Base-by-base conservation (phyloP, 352 stramenopile genomes). In the Phytophthora nicotianae region DNA sequence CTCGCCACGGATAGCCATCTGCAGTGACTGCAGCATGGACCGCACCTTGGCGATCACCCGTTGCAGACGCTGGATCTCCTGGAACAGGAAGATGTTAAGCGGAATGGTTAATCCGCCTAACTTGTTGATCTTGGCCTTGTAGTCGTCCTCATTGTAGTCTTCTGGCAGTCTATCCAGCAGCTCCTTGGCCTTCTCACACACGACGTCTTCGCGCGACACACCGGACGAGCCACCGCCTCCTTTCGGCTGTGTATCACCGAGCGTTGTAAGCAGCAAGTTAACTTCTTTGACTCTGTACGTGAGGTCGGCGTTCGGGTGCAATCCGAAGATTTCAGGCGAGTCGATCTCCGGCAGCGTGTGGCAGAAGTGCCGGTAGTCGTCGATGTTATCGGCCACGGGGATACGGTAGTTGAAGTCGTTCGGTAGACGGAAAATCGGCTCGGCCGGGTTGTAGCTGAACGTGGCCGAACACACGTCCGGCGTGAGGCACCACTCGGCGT, bases 61-160 rank as follows among this genome's bases (percentile, higher is more conserved):
- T 68, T 99, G 95, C 43, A 99, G 79, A 1, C 97, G 88, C 74
- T 99, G 95, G 56, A 99, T 98, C 70, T 99, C 97, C 81, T 98
- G 96, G 81, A 98, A 99, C 20, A 99, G 75, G 71, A 99, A 99
- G 53, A 99, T 99, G 62, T 99, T 99, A 58, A 99, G 86, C 20
- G 97, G 97, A 48, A 98, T 93, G 46, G 91, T 90, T 43, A 99
- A 90, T 0, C 97, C 97, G 3, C 96, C 96, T 3, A 98, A 68
- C 65, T 98, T 98, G 67, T 95, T 91, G 65, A 99, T 98, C 74
- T 98, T 98, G 51, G 82, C 82, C 63, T 98, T 98, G 83, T 98
- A 99, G 58, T 99, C 96, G 68, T 99, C 97, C 68, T 99, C 96
- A 49, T 95, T 86, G 76, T 99, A 99, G 72, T 99, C 94, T 47